Conservation (phyloP, 1,139 yeast genomes). For the Sugiyamaella pinicola region DNA sequence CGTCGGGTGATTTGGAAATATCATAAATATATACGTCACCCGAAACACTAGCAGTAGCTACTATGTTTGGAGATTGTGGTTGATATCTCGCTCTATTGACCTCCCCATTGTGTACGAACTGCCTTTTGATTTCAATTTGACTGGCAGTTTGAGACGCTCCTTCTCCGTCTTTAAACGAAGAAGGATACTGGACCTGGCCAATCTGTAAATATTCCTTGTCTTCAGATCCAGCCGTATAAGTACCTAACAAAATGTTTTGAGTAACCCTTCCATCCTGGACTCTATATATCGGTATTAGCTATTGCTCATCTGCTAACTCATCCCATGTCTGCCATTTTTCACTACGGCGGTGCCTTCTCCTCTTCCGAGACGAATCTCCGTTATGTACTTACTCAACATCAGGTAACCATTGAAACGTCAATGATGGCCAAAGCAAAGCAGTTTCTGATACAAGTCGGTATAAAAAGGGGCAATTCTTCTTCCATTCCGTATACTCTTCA, state of each 20-base stretch:
- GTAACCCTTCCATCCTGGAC: slow-evolving; percentile 34
- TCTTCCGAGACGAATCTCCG: too few relatives aligned
- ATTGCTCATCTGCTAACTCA: not conserved
- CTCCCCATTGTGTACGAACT: slow-evolving; percentile 53
- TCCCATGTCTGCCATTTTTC: not conserved
- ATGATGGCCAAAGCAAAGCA: slow-evolving; percentile 58
- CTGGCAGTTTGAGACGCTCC: slow-evolving; percentile 10
- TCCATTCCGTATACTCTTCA: slow-evolving; percentile 84
- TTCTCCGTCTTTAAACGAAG: slow-evolving; percentile 34
- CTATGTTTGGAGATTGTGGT: slow-evolving; percentile 66
- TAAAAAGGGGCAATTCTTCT: slow-evolving; percentile 82
- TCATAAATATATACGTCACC: slow-evolving; percentile 74
- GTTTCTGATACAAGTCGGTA: slow-evolving; percentile 73
- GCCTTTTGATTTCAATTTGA: slow-evolving; percentile 23
- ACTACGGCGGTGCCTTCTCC: too few relatives aligned
- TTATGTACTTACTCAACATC: slow-evolving; percentile 37
- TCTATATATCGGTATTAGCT: slow-evolving; percentile 16
- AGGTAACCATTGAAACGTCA: slow-evolving; percentile 46
- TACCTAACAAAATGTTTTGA: slow-evolving; percentile 61
- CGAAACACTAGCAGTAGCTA: slow-evolving; percentile 75
- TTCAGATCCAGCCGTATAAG: slow-evolving; percentile 81
- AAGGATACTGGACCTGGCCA: slow-evolving; percentile 68
- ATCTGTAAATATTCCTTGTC: slow-evolving; percentile 73
- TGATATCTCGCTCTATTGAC: slow-evolving; percentile 80
- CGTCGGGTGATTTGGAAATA: slow-evolving; percentile 41